Conservation (phyloP, 2,329 filamentous ascomycete genomes). For the Drechslerella dactyloides region DNA sequence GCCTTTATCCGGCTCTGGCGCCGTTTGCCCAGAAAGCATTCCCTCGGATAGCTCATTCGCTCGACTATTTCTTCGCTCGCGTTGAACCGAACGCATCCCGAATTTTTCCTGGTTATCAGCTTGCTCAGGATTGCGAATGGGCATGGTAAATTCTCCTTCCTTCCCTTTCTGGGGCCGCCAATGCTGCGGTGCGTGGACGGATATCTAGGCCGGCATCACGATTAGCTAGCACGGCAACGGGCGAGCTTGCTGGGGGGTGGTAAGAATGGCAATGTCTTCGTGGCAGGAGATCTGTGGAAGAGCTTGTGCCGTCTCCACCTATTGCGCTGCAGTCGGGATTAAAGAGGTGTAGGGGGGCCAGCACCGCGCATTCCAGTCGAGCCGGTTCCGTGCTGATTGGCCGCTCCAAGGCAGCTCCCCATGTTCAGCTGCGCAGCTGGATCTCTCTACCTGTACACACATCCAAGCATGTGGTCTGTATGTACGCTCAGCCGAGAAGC, state of each 20-base stretch:
- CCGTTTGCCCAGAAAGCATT: neutral
- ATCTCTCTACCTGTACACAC: too few species aligned
- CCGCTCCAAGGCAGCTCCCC: neutral
- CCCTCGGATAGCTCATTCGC: neutral
- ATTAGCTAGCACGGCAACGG: too few species aligned
- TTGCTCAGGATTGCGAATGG: neutral
- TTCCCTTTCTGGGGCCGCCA: neutral
- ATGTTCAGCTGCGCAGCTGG: neutral
- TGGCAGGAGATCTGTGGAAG: slow-evolving; percentile 2
- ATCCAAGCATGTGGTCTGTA: too few species aligned
- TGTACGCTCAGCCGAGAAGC: too few species aligned
- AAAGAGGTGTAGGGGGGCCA: neutral
- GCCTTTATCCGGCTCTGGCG: slow-evolving; percentile 15
- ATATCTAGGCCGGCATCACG: neutral
- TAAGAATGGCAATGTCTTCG: too few species aligned
- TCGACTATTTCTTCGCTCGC: neutral
- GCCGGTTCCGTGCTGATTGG: slow-evolving; percentile 1
- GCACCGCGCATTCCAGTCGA: slow-evolving; percentile 6
- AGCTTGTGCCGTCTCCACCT: slow-evolving; percentile 18
- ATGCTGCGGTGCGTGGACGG: neutral
- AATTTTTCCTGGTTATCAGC: slow-evolving; percentile 48
- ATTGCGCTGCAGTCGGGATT: neutral
- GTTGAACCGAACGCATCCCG: slow-evolving; percentile 28
- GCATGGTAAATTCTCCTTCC: neutral
- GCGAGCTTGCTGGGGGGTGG: too few species aligned